phyloP scores from a whole-genome alignment of 352 stramenopile genomes.

The Plasmopara halstedii region DNA sequence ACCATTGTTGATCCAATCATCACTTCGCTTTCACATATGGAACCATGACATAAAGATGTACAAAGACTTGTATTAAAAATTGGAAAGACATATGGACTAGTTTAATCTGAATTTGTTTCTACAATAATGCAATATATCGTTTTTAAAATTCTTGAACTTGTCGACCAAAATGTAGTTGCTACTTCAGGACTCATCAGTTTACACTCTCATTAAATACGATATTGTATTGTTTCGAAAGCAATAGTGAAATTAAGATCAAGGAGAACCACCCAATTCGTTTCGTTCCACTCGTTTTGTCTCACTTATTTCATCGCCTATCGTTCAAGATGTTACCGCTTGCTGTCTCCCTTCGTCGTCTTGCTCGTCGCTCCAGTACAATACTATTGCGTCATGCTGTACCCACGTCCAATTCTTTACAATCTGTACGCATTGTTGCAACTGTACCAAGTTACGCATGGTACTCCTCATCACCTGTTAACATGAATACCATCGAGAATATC shows the following conservation, averaged over 20 bases:
- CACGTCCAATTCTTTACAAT: conserved; percentile 2
- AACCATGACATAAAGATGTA: too few relatives aligned
- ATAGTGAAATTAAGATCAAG: conserved; percentile 5
- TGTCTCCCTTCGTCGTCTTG: conserved; percentile 25
- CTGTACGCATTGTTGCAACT: conserved; percentile 10
- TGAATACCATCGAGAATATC: conserved; percentile 1
- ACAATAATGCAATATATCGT: too few relatives aligned
- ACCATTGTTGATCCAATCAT: too few relatives aligned
- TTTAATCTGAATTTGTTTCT: too few relatives aligned
- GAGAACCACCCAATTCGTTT: not conserved
- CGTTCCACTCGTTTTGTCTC: not conserved
- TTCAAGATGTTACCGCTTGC: conserved; percentile 24
- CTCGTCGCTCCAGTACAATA: conserved; percentile 15
- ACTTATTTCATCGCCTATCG: conserved; percentile 8
- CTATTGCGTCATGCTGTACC: conserved; percentile 6
- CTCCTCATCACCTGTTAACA: conserved; percentile 16
- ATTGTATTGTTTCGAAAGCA: too few relatives aligned
- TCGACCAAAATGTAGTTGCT: too few relatives aligned
- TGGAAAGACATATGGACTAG: too few relatives aligned
- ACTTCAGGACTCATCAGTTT: too few relatives aligned
- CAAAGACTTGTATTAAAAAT: too few relatives aligned
- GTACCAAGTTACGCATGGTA: conserved; percentile 10
- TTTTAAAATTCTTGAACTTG: too few relatives aligned
- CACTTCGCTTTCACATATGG: too few relatives aligned
- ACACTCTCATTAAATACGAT: too few relatives aligned